Percentiles rank a stretch among this genome's conserved stretches.
phyloP scores from a whole-genome alignment of 768 basidiomycete genomes.

The Collybia nuda region DNA sequence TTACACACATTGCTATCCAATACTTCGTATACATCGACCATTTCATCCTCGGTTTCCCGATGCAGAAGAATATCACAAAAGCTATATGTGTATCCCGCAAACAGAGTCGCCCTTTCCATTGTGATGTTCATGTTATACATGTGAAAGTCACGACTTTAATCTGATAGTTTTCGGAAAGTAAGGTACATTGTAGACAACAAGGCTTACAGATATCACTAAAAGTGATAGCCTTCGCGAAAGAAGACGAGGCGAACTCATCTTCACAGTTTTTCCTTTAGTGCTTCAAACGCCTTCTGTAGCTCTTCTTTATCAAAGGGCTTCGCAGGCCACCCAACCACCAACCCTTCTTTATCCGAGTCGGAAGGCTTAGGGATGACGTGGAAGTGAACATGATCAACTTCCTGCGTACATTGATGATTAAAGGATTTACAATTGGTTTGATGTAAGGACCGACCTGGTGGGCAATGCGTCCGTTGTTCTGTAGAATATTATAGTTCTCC shows the following conservation, averaged over 20 bases:
- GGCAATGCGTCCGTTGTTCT: conserved; percentile 57
- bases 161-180: not conserved
- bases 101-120: no score
- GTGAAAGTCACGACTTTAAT: not conserved
- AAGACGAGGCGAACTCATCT: not conserved
- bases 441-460: conserved; percentile 43
- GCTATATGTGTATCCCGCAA: no score
- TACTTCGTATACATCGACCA: no score
- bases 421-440: not conserved
- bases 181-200: not conserved
- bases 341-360: conserved; percentile 62
- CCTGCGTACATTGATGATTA: conserved; percentile 28
- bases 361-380: conserved; percentile 91
- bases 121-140: no score
- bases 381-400: conserved; percentile 88
- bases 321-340: conserved; percentile 81
- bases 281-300: conserved; percentile 54
- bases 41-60: no score
- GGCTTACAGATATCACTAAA: not conserved
- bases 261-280: conserved; percentile 56
- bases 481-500: conserved; percentile 86
- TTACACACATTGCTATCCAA: no score
- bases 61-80: no score
- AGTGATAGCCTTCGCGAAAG: not conserved
- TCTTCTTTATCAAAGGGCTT: conserved; percentile 62